Evolutionary conservation across 345 rosid genomes (phyloP).

Genomic region (Acer yangbiense): DNA sequence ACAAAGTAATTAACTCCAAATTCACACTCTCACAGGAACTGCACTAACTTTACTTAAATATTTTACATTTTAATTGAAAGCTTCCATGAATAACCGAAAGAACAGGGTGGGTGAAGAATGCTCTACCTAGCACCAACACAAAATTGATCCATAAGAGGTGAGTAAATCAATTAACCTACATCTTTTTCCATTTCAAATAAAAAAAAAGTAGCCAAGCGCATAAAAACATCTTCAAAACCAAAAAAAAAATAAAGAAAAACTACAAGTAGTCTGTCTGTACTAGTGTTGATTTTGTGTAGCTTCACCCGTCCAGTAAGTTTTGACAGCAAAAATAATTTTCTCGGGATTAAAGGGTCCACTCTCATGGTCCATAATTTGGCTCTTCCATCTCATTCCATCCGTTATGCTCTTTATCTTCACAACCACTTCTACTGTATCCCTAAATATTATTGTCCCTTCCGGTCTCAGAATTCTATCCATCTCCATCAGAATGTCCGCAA

Average conservation of each 20-base stretch:
- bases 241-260: background rate
- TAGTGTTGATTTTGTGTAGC: conserved; percentile 32
- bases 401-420: conserved; percentile 70
- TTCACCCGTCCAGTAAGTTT: conserved; percentile 89
- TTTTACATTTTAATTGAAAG: background rate
- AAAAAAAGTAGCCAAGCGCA: background rate
- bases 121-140: background rate
- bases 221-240: background rate
- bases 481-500: conserved; percentile 80
- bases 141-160: background rate
- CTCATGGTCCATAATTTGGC: conserved; percentile 83
- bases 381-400: conserved; percentile 89
- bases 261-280: conserved; percentile 10
- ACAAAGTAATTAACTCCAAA: background rate
- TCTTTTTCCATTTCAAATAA: background rate
- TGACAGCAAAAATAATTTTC: conserved; percentile 87
- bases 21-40: too few relatives aligned
- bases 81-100: background rate
- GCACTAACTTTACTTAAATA: background rate
- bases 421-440: conserved; percentile 85
- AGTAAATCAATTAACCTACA: conserved; percentile 5
- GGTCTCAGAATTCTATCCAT: conserved; percentile 96
- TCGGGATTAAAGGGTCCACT: conserved; percentile 94
- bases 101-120: background rate
- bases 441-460: conserved; percentile 88